These are phyloP conservation scores for Pseudoscleropodium purum DNA, from an alignment of 225 moss, liverwort and hornwort genomes.

Conservation along the genomic window DNA sequence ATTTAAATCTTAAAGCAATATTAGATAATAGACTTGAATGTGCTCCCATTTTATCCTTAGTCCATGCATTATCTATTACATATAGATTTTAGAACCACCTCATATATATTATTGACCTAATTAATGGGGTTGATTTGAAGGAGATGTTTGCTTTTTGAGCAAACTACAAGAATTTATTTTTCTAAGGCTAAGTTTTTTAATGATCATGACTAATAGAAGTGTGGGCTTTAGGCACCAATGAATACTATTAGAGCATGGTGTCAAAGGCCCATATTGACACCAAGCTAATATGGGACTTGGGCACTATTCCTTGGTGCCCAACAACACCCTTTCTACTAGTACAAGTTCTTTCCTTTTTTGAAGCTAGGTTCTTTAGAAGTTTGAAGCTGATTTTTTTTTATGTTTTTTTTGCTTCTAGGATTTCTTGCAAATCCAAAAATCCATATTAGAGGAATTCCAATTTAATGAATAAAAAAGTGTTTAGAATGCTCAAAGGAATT, in stretches of 20 bases:
- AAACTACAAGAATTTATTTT: no score
- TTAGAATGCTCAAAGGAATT: no score
- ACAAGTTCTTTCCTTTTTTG: neutral
- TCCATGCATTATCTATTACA: no score
- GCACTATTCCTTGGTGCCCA: neutral
- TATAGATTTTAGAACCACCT: no score
- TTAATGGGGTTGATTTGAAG: no score
- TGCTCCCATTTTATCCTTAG: no score
- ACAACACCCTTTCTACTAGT: neutral
- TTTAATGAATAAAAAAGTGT: no score
- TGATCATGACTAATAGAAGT: neutral
- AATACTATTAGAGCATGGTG: neutral
- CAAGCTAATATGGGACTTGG: neutral
- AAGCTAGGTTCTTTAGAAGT: neutral
- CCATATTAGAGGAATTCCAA: accelerated
- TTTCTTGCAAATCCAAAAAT: neutral
- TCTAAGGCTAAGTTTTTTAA: neutral
- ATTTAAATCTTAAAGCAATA: no score
- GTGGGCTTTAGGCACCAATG: neutral
- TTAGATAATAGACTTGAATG: no score
- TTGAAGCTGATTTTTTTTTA: neutral
- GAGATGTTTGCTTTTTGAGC: no score
- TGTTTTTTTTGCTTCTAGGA: neutral
- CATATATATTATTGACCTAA: no score
- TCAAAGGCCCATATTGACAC: accelerated